These are phyloP conservation scores for Lasiosphaeria hispida DNA, from an alignment of 495 filamentous ascomycete genomes.

Conservation along the genomic window DNA sequence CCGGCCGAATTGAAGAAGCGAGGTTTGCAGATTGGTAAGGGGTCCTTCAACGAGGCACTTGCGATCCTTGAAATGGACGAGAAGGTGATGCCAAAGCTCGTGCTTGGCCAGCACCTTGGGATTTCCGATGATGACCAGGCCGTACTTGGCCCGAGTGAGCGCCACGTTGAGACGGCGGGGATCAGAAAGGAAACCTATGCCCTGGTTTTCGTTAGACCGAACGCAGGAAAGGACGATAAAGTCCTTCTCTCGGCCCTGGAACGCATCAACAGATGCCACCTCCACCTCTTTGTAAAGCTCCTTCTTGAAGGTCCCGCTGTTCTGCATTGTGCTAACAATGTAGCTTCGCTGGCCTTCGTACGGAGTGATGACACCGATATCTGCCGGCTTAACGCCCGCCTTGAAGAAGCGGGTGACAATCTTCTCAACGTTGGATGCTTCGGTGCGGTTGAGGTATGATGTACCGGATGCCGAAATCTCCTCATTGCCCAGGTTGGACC, in stretches of 20 bases:
- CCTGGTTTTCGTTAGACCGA: constrained; percentile 97
- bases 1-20: constrained; percentile 89
- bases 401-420: constrained; percentile 99
- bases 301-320: constrained; percentile 94
- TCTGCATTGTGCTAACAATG: constrained; percentile 98
- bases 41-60: constrained; percentile 96
- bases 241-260: constrained; percentile 98
- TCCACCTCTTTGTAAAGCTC: constrained; percentile 99
- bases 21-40: constrained; percentile 92
- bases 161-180: constrained; percentile 99
- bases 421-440: constrained; percentile 96
- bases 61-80: constrained; percentile 95
- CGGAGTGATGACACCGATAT: constrained; percentile 97
- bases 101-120: constrained; percentile 98
- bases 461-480: constrained; percentile 98
- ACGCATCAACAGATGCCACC: constrained; percentile 96
- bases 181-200: constrained; percentile 98
- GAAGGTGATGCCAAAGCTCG: constrained; percentile 93
- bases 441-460: constrained; percentile 95
- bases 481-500: constrained; percentile 96
- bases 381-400: constrained; percentile 86
- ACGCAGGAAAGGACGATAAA: constrained; percentile 98
- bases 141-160: constrained; percentile 94
- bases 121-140: constrained; percentile 93
- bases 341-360: constrained; percentile 99